A percentile compares a stretch with the other conserved stretches of the same genome.
Evolutionary conservation across 495 filamentous ascomycete species (phyloP).

Genomic region (Penicillium antarcticum): DNA sequence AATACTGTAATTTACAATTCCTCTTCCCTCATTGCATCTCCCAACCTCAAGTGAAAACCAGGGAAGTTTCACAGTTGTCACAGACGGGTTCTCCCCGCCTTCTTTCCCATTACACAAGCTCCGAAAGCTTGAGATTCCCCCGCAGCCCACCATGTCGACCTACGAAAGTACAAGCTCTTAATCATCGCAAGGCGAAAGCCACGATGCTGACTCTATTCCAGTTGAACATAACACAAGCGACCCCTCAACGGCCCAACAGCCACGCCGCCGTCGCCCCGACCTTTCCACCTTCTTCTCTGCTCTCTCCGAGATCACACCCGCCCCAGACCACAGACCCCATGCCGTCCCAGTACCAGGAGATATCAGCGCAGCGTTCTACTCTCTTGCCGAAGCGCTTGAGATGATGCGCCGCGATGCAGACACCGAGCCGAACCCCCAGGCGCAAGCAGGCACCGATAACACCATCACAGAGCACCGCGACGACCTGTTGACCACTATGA

Average conservation of each 20-base stretch:
- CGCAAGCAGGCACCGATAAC: background rate
- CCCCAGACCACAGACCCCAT: constrained; percentile 48
- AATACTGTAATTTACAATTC: background rate
- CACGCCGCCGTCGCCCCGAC: constrained; percentile 64
- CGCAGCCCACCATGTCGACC: constrained; percentile 45
- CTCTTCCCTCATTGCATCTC: background rate
- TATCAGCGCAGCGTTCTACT: constrained; percentile 59
- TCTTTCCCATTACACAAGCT: background rate
- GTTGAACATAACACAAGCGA: constrained; percentile 76
- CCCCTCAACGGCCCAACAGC: constrained; percentile 31
- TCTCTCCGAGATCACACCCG: constrained; percentile 60
- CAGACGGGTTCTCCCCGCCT: constrained; percentile 17
- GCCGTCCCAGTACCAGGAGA: constrained; percentile 71
- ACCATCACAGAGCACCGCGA: constrained; percentile 15
- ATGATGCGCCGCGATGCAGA: constrained; percentile 39
- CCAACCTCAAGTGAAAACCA: background rate
- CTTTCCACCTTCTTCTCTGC: constrained; percentile 85
- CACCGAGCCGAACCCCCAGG: constrained; percentile 10
- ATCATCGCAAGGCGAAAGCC: background rate
- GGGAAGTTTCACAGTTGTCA: constrained; percentile 10
- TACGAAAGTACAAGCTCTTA: constrained; percentile 47
- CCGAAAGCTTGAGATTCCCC: constrained; percentile 2
- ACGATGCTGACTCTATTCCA: constrained; percentile 27
- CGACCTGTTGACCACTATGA: constrained; percentile 58
- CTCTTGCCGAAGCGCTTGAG: constrained; percentile 57